Conservation (phyloP, 148 eudicot genomes). For the Camellia sinensis region DNA sequence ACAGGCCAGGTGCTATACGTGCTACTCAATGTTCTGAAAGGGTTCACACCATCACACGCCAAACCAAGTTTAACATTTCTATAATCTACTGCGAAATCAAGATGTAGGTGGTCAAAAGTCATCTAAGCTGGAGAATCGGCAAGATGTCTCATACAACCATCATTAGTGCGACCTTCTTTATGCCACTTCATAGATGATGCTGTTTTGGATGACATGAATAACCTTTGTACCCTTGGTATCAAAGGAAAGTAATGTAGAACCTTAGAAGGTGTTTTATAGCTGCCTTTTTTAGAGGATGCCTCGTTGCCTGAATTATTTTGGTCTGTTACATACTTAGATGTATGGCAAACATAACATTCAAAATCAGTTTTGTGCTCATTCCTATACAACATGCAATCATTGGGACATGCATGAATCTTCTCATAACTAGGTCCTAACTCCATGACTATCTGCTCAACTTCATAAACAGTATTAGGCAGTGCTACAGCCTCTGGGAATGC, state of each 20-base stretch:
- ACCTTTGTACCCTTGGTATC: neutral
- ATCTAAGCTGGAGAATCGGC: constrained; percentile 17
- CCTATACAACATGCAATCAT: neutral
- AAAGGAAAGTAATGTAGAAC: neutral
- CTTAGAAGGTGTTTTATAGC: neutral
- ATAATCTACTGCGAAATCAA: neutral
- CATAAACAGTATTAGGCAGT: neutral
- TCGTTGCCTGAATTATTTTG: too few relatives aligned
- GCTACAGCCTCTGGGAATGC: neutral
- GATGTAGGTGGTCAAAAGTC: constrained; percentile 4
- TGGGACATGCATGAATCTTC: constrained; percentile 2
- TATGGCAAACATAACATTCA: too few relatives aligned
- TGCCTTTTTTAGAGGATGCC: neutral
- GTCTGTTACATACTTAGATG: too few relatives aligned
- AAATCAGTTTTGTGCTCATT: neutral
- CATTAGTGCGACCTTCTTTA: neutral
- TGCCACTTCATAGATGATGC: constrained; percentile 6
- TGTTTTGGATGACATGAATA: neutral
- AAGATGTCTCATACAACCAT: constrained; percentile 4
- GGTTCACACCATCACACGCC: constrained; percentile 16
- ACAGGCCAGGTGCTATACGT: constrained; percentile 13
- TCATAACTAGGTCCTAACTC: neutral
- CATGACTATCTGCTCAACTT: neutral
- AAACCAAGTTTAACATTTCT: constrained; percentile 12
- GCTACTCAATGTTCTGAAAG: neutral